phyloP scores from a whole-genome alignment of 306 rosid genomes.

The Dalbergia cultrata region DNA sequence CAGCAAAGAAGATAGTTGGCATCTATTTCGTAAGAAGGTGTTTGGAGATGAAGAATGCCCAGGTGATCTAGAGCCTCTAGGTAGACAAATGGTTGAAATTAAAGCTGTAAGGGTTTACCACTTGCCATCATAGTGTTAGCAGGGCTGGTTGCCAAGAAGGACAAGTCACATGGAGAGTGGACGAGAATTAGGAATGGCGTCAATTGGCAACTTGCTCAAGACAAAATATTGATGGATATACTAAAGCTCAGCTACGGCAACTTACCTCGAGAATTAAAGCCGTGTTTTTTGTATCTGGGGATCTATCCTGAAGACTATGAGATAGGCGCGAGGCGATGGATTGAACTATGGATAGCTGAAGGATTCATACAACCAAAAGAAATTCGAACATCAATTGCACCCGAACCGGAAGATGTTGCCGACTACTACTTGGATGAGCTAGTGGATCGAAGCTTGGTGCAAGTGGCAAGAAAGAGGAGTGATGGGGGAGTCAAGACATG shows the following conservation, averaged over 20 bases:
- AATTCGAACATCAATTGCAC: not conserved
- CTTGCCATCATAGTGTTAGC: constrained; percentile 17
- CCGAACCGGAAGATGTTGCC: not conserved
- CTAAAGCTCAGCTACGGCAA: not conserved
- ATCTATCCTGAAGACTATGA: not conserved
- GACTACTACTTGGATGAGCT: not conserved
- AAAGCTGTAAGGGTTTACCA: constrained; percentile 18
- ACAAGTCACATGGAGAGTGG: constrained; percentile 20
- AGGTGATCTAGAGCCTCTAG: not conserved
- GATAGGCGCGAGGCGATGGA: not conserved
- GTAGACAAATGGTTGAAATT: constrained; percentile 1
- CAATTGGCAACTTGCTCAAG: not conserved
- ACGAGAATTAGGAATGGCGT: not conserved
- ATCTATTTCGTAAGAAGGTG: constrained; percentile 31
- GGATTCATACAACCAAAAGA: not conserved
- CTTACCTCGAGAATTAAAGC: not conserved
- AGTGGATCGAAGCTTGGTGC: not conserved
- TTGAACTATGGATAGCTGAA: not conserved
- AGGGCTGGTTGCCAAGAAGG: not conserved
- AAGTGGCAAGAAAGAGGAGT: not conserved
- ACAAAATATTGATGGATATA: not conserved
- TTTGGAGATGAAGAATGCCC: constrained; percentile 4
- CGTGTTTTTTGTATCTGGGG: not conserved
- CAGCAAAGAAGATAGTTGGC: not conserved
- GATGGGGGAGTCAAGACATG: not conserved